A percentile compares a stretch with the other conserved stretches of the same genome.
phyloP scores from a whole-genome alignment of 2,329 filamentous ascomycete genomes.

The Raffaelea albimanens region DNA sequence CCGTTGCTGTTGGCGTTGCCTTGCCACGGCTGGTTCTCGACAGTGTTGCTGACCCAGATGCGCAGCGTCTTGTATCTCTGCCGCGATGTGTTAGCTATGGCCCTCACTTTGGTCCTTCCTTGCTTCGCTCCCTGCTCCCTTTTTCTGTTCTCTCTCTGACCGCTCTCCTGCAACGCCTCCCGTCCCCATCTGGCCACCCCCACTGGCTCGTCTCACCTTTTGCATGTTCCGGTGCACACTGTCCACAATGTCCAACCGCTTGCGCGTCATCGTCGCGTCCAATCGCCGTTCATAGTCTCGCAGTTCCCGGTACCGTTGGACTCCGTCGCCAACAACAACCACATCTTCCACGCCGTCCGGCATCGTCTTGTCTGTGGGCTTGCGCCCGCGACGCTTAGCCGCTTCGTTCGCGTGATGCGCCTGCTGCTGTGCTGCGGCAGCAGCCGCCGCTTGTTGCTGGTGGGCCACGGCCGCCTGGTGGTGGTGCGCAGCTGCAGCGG shows the following conservation, averaged over 20 bases:
- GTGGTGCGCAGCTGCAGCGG: constrained; percentile 32
- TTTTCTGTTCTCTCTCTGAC: constrained; percentile 30
- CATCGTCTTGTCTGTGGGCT: constrained; percentile 90
- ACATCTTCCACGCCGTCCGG: constrained; percentile 81
- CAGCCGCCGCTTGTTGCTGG: constrained; percentile 43
- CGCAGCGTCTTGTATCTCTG: constrained; percentile 75
- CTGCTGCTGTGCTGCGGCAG: constrained; percentile 39
- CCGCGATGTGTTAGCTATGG: not conserved
- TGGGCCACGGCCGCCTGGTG: constrained; percentile 29
- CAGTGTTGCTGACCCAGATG: constrained; percentile 91
- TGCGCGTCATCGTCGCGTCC: constrained; percentile 89
- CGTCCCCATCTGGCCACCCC: too few relatives aligned
- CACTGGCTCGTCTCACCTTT: constrained; percentile 13
- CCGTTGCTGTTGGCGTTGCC: constrained; percentile 44
- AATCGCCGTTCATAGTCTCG: constrained; percentile 80
- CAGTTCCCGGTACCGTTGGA: constrained; percentile 71
- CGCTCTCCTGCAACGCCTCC: too few relatives aligned
- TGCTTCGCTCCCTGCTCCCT: constrained; percentile 5
- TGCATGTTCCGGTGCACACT: constrained; percentile 54
- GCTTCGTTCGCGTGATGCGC: constrained; percentile 50
- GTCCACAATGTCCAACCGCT: constrained; percentile 84
- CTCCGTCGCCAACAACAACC: constrained; percentile 73
- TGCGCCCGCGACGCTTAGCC: constrained; percentile 72
- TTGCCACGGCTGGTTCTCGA: constrained; percentile 93
- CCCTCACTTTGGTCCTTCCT: constrained; percentile 4